Evolutionary conservation across 768 basidiomycete genomes (phyloP).

Genomic region (Tricholoma furcatifolium): DNA sequence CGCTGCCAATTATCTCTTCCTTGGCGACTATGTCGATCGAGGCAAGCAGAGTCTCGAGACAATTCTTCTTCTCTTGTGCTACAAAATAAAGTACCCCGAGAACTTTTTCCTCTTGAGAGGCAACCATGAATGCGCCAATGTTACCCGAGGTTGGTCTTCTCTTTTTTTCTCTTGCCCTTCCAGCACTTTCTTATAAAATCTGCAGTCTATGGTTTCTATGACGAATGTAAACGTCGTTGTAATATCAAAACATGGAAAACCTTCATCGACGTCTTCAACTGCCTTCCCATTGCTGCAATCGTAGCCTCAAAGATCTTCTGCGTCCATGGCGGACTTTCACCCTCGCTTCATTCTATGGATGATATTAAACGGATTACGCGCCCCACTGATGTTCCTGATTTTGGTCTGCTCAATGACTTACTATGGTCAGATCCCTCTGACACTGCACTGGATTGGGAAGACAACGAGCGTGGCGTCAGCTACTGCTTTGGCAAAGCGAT

Average conservation of each 20-base stretch:
- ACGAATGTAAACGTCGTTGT: constrained; percentile 99
- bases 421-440: constrained; percentile 99
- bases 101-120: constrained; percentile 98
- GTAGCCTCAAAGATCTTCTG: constrained; percentile 99
- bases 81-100: constrained; percentile 99
- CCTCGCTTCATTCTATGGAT: constrained; percentile 93
- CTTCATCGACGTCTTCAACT: constrained; percentile 99
- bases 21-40: constrained; percentile 98
- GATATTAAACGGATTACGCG: constrained; percentile 98
- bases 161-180: not conserved
- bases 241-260: constrained; percentile 99
- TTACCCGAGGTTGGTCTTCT: constrained; percentile 76
- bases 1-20: constrained; percentile 94
- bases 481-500: constrained; percentile 99
- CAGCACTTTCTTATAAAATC: constrained; percentile 16
- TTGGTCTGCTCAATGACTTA: constrained; percentile 93
- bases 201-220: constrained; percentile 98
- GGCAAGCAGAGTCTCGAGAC: constrained; percentile 99
- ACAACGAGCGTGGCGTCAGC: constrained; percentile 97
- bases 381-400: constrained; percentile 98
- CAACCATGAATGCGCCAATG: constrained; percentile 99
- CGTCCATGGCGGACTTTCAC: constrained; percentile 94
- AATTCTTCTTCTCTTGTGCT: constrained; percentile 92
- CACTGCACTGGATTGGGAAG: constrained; percentile 98
- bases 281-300: constrained; percentile 96